Conservation (phyloP, 306 rosid genomes). For the Begonia loranthoides region DNA sequence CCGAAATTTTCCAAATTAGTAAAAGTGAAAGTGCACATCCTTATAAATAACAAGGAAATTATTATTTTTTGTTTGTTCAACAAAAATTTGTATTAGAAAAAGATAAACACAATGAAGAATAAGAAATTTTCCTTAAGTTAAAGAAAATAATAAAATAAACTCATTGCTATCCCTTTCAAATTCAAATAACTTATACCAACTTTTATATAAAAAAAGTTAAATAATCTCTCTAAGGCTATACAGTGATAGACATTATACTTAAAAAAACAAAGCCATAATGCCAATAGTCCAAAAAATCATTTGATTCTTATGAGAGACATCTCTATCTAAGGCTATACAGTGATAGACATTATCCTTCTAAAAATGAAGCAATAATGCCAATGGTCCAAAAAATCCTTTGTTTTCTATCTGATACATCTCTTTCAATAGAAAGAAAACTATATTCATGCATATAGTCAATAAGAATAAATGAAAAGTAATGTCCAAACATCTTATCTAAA, state of each 20-base stretch:
- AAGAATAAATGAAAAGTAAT: too few species aligned
- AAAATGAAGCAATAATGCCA: not conserved
- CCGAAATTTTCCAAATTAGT: conserved; percentile 6
- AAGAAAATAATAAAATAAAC: too few species aligned
- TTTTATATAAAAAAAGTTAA: too few species aligned
- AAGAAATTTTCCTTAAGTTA: not conserved
- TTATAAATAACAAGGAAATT: not conserved
- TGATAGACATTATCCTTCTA: not conserved
- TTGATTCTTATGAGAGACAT: not conserved
- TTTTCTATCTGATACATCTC: not conserved
- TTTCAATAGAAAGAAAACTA: not conserved
- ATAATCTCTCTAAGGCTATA: too few species aligned
- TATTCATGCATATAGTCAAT: too few species aligned
- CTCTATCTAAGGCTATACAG: too few species aligned
- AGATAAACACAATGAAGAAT: not conserved
- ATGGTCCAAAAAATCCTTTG: not conserved
- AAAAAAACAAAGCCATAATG: not conserved
- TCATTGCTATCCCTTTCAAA: too few species aligned
- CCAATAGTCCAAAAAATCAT: not conserved
- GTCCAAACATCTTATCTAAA: not conserved
- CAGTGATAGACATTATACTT: too few species aligned
- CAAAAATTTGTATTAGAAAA: not conserved
- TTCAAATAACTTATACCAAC: too few species aligned
- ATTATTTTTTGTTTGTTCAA: not conserved
- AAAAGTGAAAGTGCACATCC: not conserved